Base-by-base conservation (phyloP, 257 asterid species). In the Avicennia marina region DNA sequence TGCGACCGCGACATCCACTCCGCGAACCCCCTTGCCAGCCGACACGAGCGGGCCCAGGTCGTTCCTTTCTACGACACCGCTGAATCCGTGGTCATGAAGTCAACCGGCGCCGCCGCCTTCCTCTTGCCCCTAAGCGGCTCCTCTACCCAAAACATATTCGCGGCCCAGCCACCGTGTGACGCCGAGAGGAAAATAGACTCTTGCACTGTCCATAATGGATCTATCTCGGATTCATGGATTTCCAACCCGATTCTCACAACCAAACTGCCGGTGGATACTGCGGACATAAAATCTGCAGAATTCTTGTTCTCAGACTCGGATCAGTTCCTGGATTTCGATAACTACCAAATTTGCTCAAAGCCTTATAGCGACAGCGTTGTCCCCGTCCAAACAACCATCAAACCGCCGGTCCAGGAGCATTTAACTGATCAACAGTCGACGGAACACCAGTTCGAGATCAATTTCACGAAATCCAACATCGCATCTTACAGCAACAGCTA, bases 1-100 rank as follows among this genome's bases (percentile, higher is more conserved):
- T 87, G 96, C 53, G 96, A 87, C 68, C 65, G 62, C 9, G 87
- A 84, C 34, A 87, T 87, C 65, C 94, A 84, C 78, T 75, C 96
- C 0, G 94, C 87, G 0, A 87, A 87, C 56, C 94, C 89, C 17
- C 73, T 87, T 2, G 77, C 94, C 5, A 66, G 71, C 11, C 89
- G 94, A 62, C 95, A 86, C 72, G 90, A 86, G 32, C 80, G 95
- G 1, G 17, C 43, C 2, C 64, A 84, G 12, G 87, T 89, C 38
- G 66, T 76, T 0, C 94, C 95, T 0, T 83, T 89, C 34, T 81
- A 70, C 61, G 78, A 68, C 60, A 52, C 87, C 0, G 90, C 85
- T 2, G 90, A 80, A 56, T 63, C 77, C 1, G 24, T 40, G 15
- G 65, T 74, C 24, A 70, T 76, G 43, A 76, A 78, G 41, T 63